Evolutionary conservation across 768 basidiomycete genomes (phyloP).

Genomic region (Atractiella rhizophila): DNA sequence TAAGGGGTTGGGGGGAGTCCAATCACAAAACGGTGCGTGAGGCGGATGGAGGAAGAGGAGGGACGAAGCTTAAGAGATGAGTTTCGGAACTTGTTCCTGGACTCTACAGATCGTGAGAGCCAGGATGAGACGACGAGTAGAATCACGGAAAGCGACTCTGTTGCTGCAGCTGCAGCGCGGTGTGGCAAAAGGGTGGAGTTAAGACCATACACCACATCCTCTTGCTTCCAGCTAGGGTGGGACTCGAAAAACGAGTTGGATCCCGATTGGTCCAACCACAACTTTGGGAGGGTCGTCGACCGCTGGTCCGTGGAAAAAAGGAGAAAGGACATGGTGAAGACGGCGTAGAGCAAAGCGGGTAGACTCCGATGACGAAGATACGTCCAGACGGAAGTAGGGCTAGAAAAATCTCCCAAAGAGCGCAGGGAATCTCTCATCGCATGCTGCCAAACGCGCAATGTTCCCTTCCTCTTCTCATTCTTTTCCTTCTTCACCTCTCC

Average conservation of each 20-base stretch:
- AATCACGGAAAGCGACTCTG: too few relatives aligned
- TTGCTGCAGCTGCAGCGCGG: slow-evolving; percentile 3
- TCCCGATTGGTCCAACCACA: neutral
- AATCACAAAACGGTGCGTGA: slow-evolving; percentile 11
- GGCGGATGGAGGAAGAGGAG: neutral
- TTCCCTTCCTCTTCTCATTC: slow-evolving; percentile 4
- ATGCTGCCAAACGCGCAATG: neutral
- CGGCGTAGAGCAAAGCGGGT: too few relatives aligned
- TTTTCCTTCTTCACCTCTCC: too few relatives aligned
- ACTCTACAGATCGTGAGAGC: slow-evolving; percentile 2
- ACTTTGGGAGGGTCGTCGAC: too few relatives aligned
- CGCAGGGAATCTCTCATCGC: neutral
- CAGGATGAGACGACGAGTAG: slow-evolving; percentile 11
- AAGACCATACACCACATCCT: neutral
- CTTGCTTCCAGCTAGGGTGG: neutral
- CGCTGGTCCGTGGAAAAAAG: too few relatives aligned
- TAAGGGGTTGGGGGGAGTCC: slow-evolving; percentile 10
- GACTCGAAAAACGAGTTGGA: neutral
- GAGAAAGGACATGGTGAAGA: too few relatives aligned
- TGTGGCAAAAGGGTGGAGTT: neutral
- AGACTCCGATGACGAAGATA: too few relatives aligned
- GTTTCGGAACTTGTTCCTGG: slow-evolving; percentile 9
- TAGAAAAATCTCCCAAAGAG: too few relatives aligned
- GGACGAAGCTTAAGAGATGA: slow-evolving; percentile 5
- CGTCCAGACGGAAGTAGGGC: too few relatives aligned